Base-by-base conservation (phyloP, 108 stramenopile genomes). In the Cylindrotheca fusiformis region DNA sequence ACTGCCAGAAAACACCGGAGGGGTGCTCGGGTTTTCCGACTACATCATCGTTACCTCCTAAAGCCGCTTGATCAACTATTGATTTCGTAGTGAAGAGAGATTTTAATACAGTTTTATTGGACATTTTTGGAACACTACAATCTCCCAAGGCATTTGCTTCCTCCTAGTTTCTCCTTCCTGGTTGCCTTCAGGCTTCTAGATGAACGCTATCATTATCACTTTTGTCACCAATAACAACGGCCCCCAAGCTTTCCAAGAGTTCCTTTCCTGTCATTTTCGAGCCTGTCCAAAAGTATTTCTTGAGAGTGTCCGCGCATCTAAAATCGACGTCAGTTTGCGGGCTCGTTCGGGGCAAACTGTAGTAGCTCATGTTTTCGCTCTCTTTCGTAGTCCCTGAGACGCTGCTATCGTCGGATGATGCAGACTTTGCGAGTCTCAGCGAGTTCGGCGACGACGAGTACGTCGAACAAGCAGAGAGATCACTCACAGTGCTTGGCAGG, bases 1-100 rank as follows among this genome's bases (percentile, higher is more conserved):
- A 12, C 46, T 58, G n/a, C 63, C 67, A 2, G 58, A 59, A 44
- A 84, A 53, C 63, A 83, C 82, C 14, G 87, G 84, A 32, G 87
- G 84, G 20, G 83, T 85, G 12, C 53, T 88, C 14, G 55, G 82
- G 4, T 65, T 88, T 47, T 72, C 87, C 2, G 82, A 88, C 64
- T 88, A 88, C 46, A 65, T 85, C 27, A 68, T 88, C 47, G 48
- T 49, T 2, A 49, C 60, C 14, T 6, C 36, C 14, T 41, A 41
- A n/a, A n/a, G n/a, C n/a, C n/a, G n/a, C n/a, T n/a, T n/a, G n/a
- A n/a, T n/a, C n/a, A n/a, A n/a, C n/a, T n/a, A n/a, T n/a, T n/a
- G n/a, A n/a, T n/a, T n/a, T n/a, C n/a, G n/a, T n/a, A n/a, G n/a
- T n/a, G n/a, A n/a, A n/a, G n/a, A n/a, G n/a, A n/a, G n/a, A n/a